Evolutionary conservation across 768 basidiomycete genomes (phyloP).

Genomic region (Chalciporus piperatus): DNA sequence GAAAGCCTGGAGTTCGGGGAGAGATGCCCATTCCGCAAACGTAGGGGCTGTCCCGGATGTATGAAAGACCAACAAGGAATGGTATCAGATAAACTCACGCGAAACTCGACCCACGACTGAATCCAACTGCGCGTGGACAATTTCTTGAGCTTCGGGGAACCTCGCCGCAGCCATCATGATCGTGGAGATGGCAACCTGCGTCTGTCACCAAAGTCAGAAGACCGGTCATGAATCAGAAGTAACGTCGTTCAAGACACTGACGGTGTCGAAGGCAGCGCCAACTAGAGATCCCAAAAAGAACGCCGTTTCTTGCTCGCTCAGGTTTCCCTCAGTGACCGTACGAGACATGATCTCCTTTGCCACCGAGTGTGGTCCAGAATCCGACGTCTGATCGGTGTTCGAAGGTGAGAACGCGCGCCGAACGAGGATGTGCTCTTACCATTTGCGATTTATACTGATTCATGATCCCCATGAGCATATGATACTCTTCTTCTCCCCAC

Average conservation of each 20-base stretch:
- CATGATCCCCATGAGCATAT: conserved; percentile 47
- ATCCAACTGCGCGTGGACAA: conserved; percentile 38
- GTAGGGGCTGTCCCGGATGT: conserved; percentile 31
- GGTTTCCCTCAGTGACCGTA: conserved; percentile 42
- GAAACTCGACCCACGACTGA: conserved; percentile 34
- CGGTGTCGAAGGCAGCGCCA: conserved; percentile 61
- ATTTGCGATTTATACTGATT: conserved; percentile 42
- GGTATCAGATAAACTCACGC: conserved; percentile 17
- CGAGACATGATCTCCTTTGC: conserved; percentile 52
- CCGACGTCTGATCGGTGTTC: conserved; percentile 4
- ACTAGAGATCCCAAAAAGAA: conserved; percentile 62
- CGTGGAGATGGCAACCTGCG: conserved; percentile 24
- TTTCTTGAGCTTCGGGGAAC: conserved; percentile 32
- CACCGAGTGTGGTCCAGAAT: conserved; percentile 34
- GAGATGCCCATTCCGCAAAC: conserved; percentile 32
- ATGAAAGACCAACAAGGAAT: background rate
- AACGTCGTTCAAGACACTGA: conserved; percentile 7
- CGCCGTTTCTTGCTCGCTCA: conserved; percentile 51
- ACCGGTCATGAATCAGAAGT: background rate
- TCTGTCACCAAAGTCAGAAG: conserved; percentile 8
- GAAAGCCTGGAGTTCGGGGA: conserved; percentile 38
- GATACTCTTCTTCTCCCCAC: conserved; percentile 53
- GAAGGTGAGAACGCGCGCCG: too few relatives aligned
- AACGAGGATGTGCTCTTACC: conserved; percentile 24
- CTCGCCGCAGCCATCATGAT: conserved; percentile 39